Evolutionary conservation across 495 filamentous ascomycete genomes (phyloP).

Genomic region (Lasiosphaeria hispida): DNA sequence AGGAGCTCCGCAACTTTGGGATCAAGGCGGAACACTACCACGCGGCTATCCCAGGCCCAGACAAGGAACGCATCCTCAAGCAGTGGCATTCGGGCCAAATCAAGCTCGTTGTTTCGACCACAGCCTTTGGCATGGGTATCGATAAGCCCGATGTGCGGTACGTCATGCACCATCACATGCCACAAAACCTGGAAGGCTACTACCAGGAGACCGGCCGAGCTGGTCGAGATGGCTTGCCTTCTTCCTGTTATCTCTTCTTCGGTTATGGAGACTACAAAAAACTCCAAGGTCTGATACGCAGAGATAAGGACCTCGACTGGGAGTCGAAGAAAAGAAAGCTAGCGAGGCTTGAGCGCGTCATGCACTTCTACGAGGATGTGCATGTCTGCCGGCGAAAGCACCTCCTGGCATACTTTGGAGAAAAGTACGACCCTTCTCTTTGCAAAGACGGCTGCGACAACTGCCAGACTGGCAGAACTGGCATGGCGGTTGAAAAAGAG

Average conservation of each 20-base stretch:
- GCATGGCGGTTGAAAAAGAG: constrained; percentile 57
- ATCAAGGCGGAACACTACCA: constrained; percentile 86
- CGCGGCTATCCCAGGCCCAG: constrained; percentile 63
- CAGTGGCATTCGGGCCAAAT: constrained; percentile 75
- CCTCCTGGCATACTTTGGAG: constrained; percentile 88
- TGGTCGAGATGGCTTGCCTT: constrained; percentile 82
- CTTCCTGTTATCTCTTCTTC: constrained; percentile 89
- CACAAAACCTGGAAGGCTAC: constrained; percentile 96
- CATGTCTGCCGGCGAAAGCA: constrained; percentile 83
- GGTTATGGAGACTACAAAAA: constrained; percentile 64
- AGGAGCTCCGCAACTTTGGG: constrained; percentile 57
- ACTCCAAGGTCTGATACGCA: constrained; percentile 68
- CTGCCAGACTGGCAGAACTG: constrained; percentile 60
- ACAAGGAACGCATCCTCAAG: constrained; percentile 66
- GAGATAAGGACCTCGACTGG: constrained; percentile 65
- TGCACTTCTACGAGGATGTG: constrained; percentile 83
- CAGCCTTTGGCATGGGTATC: constrained; percentile 98
- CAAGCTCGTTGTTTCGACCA: constrained; percentile 96
- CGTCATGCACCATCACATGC: constrained; percentile 87
- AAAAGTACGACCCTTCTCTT: constrained; percentile 66
- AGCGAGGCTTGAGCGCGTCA: constrained; percentile 78
- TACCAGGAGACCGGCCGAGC: constrained; percentile 97
- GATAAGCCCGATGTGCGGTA: constrained; percentile 95
- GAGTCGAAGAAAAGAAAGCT: constrained; percentile 80
- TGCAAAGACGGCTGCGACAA: constrained; percentile 83